Percentiles rank a stretch among this genome's conserved stretches.
Evolutionary conservation across 2,329 filamentous ascomycete genomes (phyloP).

Genomic region (Trichoderma atrobrunneum): DNA sequence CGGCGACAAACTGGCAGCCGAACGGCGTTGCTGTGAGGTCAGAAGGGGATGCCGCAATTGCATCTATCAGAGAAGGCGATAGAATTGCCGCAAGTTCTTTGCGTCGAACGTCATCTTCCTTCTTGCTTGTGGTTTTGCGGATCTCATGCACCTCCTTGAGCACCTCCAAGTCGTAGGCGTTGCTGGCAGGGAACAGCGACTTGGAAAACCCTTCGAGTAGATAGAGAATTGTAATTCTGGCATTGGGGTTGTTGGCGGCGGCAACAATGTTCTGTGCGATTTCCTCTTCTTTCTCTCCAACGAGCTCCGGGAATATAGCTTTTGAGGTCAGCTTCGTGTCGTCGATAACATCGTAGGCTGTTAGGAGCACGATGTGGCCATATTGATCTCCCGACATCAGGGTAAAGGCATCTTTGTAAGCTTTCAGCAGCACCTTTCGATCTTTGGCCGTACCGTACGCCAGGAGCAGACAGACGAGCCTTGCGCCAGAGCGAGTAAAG

Average conservation of each 20-base stretch:
- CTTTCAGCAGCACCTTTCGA: conserved; percentile 81
- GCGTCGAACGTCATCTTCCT: conserved; percentile 73
- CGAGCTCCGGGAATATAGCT: conserved; percentile 79
- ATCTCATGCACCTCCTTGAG: conserved; percentile 76
- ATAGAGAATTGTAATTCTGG: conserved; percentile 70
- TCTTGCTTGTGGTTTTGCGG: conserved; percentile 84
- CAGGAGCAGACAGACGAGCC: conserved; percentile 75
- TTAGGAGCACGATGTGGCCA: conserved; percentile 77
- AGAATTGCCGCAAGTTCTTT: conserved; percentile 72
- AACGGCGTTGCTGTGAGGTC: conserved; percentile 73
- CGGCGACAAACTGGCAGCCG: conserved; percentile 81
- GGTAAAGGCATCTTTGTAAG: conserved; percentile 86
- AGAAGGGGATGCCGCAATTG: conserved; percentile 65
- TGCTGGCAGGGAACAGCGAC: conserved; percentile 58
- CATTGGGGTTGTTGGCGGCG: conserved; percentile 63
- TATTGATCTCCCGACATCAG: conserved; percentile 77
- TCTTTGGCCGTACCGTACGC: conserved; percentile 90
- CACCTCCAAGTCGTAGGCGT: conserved; percentile 65
- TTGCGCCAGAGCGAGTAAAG: conserved; percentile 85
- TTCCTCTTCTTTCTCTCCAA: conserved; percentile 66
- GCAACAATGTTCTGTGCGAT: conserved; percentile 63
- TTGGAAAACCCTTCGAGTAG: conserved; percentile 69
- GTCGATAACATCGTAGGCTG: conserved; percentile 87
- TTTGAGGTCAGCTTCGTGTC: conserved; percentile 89
- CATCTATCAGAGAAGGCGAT: conserved; percentile 70